Conservation (phyloP, 2,329 filamentous ascomycete species). For the Plenodomus tracheiphilus region DNA sequence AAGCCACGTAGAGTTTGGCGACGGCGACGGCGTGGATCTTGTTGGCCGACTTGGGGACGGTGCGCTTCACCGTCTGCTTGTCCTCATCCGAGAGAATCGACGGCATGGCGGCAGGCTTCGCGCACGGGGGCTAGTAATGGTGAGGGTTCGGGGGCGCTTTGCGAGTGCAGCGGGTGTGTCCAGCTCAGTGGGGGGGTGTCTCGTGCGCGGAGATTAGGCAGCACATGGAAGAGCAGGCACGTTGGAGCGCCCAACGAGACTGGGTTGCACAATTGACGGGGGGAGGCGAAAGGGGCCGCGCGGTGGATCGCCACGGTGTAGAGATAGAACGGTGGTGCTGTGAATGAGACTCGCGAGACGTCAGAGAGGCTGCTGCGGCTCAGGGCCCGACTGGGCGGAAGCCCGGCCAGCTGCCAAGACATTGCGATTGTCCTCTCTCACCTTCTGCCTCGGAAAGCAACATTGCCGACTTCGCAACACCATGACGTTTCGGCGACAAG, state of each 20-base stretch:
- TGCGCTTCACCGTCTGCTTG: conserved; percentile 94
- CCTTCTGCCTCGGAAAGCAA: no score
- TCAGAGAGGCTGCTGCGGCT: no score
- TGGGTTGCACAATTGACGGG: not conserved
- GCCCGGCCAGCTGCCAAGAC: no score
- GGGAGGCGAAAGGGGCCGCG: not conserved
- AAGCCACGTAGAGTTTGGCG: conserved; percentile 88
- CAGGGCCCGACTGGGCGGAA: no score
- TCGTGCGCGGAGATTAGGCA: not conserved
- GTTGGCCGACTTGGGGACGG: conserved; percentile 90
- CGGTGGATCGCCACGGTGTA: not conserved
- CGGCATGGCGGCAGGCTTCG: conserved; percentile 47
- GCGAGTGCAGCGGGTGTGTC: not conserved
- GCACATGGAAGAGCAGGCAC: not conserved
- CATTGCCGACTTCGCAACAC: no score
- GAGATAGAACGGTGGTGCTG: not conserved
- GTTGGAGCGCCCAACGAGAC: not conserved
- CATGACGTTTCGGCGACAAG: no score
- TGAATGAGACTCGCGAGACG: no score
- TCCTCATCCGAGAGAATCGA: conserved; percentile 85
- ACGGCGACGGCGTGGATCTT: conserved; percentile 97
- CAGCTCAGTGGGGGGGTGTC: not conserved
- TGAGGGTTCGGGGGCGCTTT: no score
- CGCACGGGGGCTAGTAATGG: no score
- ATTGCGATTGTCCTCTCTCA: no score